These are phyloP conservation scores for Ceratocystis harringtonii DNA, from an alignment of 2,329 filamentous ascomycete species.

Conservation along the genomic window DNA sequence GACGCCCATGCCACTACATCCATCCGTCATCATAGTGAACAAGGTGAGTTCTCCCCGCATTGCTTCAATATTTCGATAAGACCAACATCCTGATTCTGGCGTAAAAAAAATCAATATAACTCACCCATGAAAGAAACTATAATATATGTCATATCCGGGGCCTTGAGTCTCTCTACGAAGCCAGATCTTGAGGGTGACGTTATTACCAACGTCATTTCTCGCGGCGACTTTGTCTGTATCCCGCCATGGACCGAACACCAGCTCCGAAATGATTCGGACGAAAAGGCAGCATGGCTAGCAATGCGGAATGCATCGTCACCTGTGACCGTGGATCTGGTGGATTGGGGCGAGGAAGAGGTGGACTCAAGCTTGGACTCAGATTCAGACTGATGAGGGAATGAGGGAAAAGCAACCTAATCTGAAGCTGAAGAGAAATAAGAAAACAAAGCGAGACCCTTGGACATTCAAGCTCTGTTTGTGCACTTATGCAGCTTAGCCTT, in stretches of 20 bases:
- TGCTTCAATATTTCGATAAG: background rate
- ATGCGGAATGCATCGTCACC: constrained; percentile 46
- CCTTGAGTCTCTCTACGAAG: constrained; percentile 44
- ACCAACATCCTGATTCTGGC: background rate
- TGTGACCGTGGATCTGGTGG: constrained; percentile 45
- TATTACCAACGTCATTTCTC: constrained; percentile 39
- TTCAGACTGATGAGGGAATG: background rate
- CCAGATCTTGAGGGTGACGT: constrained; percentile 36
- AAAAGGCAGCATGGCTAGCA: constrained; percentile 49
- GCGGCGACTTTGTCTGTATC: constrained; percentile 56
- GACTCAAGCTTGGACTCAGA: constrained; percentile 18
- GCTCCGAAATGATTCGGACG: constrained; percentile 48
- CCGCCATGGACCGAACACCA: constrained; percentile 59
- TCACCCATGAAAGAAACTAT: constrained; percentile 42
- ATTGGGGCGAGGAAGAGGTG: constrained; percentile 41
- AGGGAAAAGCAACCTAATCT: too few species aligned
- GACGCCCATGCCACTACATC: constrained; percentile 46
- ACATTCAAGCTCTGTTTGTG: background rate
- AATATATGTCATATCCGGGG: constrained; percentile 48
- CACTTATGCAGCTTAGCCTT: background rate
- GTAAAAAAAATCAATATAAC: background rate
- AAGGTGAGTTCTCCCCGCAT: constrained; percentile 32
- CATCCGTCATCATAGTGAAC: constrained; percentile 54
- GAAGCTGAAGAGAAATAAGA: background rate
- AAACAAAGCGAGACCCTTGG: background rate